Evolutionary conservation across 345 rosid genomes (phyloP).

Genomic region (Sapria himalayana): DNA sequence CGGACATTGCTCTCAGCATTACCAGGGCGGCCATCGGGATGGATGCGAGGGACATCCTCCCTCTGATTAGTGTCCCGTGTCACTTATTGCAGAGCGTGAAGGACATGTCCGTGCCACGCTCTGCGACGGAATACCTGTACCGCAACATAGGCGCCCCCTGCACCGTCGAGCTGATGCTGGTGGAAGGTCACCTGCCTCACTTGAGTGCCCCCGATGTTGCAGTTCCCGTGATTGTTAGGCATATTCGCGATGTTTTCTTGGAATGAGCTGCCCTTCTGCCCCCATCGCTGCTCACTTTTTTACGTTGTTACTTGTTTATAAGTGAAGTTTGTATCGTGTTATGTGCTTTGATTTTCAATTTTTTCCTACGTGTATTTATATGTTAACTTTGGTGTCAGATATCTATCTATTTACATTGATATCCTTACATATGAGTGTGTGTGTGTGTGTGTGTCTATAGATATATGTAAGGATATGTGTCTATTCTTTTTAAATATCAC

Average conservation of each 20-base stretch:
- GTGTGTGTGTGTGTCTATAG: no score
- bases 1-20: slow-evolving; percentile 64
- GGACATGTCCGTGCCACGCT: slow-evolving; percentile 80
- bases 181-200: slow-evolving; percentile 90
- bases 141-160: slow-evolving; percentile 44
- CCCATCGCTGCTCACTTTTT: no score
- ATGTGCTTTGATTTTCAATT: no score
- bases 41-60: slow-evolving; percentile 44
- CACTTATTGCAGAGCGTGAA: slow-evolving; percentile 66
- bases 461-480: no score
- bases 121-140: slow-evolving; percentile 59
- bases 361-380: no score
- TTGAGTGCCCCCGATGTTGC: slow-evolving; percentile 74
- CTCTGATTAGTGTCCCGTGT: slow-evolving; percentile 49
- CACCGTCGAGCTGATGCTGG: slow-evolving; percentile 53
- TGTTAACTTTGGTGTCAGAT: no score
- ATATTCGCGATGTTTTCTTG: slow-evolving; percentile 38
- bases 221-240: slow-evolving; percentile 61
- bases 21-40: slow-evolving; percentile 56
- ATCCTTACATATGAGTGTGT: no score
- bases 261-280: no score
- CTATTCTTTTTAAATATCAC: no score
- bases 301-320: no score
- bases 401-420: no score
- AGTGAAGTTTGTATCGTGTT: no score